Evolutionary conservation across 2,329 filamentous ascomycete species (phyloP).

Genomic region (Penicillium sp.): DNA sequence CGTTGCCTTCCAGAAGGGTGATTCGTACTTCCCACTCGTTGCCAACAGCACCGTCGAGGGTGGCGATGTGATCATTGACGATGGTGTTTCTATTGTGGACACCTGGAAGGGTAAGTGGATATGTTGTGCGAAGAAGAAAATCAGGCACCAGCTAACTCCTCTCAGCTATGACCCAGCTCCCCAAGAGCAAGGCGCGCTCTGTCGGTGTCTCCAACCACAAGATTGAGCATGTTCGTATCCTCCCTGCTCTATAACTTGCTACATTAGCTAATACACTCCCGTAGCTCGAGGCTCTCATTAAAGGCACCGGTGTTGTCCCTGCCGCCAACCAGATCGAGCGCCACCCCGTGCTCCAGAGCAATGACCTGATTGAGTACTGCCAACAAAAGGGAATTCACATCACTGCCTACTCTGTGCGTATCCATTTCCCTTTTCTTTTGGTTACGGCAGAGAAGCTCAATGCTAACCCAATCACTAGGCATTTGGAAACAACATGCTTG

Average conservation of each 20-base stretch:
- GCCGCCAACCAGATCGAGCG: constrained; percentile 68
- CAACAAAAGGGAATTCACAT: constrained; percentile 58
- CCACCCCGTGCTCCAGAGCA: constrained; percentile 66
- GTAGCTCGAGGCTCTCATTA: constrained; percentile 54
- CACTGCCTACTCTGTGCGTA: constrained; percentile 59
- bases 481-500: constrained; percentile 59
- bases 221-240: constrained; percentile 32
- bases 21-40: constrained; percentile 48
- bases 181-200: constrained; percentile 42
- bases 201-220: constrained; percentile 46
- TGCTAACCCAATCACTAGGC: constrained; percentile 32
- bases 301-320: constrained; percentile 56
- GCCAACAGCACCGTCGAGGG: constrained; percentile 37
- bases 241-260: background rate
- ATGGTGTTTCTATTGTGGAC: constrained; percentile 40
- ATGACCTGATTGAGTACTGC: constrained; percentile 57
- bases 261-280: background rate
- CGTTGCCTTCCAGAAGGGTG: constrained; percentile 39
- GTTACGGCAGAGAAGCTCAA: background rate
- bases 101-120: constrained; percentile 42
- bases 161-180: constrained; percentile 44
- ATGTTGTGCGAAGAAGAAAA: too few species aligned
- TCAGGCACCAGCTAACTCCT: background rate
- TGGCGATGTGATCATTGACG: constrained; percentile 47
- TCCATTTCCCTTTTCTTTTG: background rate